These are phyloP conservation scores for Globisporangium heterothallicum DNA, from an alignment of 352 stramenopile species.

Conservation along the genomic window DNA sequence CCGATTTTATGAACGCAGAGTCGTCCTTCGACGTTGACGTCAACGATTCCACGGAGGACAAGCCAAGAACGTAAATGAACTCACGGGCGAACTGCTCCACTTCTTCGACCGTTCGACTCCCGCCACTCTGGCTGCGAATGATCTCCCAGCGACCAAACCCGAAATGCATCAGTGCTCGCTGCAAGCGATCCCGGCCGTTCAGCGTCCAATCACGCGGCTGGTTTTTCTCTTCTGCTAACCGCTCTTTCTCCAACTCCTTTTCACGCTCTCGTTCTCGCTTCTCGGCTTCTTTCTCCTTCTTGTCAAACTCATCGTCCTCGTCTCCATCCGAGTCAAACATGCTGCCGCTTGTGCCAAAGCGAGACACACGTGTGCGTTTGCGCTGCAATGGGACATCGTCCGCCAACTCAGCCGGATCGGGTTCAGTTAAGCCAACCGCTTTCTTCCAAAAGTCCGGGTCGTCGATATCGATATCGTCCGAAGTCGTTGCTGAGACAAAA, in stretches of 20 bases:
- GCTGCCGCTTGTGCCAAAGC: constrained; percentile 58
- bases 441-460: constrained; percentile 99
- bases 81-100: constrained; percentile 80
- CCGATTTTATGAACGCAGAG: constrained; percentile 76
- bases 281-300: constrained; percentile 31
- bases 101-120: constrained; percentile 78
- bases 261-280: constrained; percentile 34
- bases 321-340: constrained; percentile 63
- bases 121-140: constrained; percentile 82
- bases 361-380: constrained; percentile 80
- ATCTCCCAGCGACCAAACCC: constrained; percentile 85
- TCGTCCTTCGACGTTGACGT: constrained; percentile 69
- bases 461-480: constrained; percentile 95
- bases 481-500: constrained; percentile 87
- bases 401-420: constrained; percentile 50
- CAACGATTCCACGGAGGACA: constrained; percentile 51
- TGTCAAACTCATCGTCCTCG: constrained; percentile 47
- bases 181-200: constrained; percentile 78
- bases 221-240: constrained; percentile 48
- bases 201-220: constrained; percentile 80
- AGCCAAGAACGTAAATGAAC: constrained; percentile 82
- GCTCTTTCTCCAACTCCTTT: constrained; percentile 42
- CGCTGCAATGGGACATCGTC: constrained; percentile 73
- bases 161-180: constrained; percentile 86
- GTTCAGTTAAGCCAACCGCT: constrained; percentile 85